These are phyloP conservation scores for Trichoderma sp. DNA, from an alignment of 2,329 filamentous ascomycete species.

Conservation along the genomic window DNA sequence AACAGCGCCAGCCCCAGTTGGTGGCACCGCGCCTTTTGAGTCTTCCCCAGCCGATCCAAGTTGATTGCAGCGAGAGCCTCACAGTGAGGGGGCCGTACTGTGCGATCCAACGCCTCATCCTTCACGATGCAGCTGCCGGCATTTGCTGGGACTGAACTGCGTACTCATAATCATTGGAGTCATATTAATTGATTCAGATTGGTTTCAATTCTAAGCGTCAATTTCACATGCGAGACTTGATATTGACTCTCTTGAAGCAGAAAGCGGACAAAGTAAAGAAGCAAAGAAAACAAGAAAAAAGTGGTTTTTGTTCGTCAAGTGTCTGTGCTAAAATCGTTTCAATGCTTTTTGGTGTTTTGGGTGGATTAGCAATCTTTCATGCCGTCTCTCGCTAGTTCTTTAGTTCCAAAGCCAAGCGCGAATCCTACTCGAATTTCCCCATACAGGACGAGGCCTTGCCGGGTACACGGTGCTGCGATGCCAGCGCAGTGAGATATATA, in stretches of 20 bases:
- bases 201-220: not conserved
- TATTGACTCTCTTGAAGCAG: not conserved
- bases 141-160: not conserved
- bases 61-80: not conserved
- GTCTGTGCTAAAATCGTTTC: not conserved
- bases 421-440: conserved; percentile 12
- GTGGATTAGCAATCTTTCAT: conserved; percentile 5
- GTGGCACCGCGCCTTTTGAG: conserved; percentile 15
- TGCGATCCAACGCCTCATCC: not conserved
- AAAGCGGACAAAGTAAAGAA: not conserved
- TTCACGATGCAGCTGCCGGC: not conserved
- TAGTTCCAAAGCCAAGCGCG: not conserved
- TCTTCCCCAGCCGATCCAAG: conserved; percentile 13
- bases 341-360: not conserved
- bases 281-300: not conserved
- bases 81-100: not conserved
- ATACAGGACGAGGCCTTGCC: not conserved
- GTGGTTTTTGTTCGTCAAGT: not conserved
- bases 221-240: not conserved
- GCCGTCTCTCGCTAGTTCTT: not conserved
- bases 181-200: not conserved
- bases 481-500: not conserved
- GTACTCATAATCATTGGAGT: not conserved
- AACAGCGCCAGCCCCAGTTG: conserved; percentile 19
- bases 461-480: not conserved